These are phyloP conservation scores for button mushroom (Agaricus bisporus) DNA, from an alignment of 768 basidiomycete species.

Conservation along the genomic window DNA sequence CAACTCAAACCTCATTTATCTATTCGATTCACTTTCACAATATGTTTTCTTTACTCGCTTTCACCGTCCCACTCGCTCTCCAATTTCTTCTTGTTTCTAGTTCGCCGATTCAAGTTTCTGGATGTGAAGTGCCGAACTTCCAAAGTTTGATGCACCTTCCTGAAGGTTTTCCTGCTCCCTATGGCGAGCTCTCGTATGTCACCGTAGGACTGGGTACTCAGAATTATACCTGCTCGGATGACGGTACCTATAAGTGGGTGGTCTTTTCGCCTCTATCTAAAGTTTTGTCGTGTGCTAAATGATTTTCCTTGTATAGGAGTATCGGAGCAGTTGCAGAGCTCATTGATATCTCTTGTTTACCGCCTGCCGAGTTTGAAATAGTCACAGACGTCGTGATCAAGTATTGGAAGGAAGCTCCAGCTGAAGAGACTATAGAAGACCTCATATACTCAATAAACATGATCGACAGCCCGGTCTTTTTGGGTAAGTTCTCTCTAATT, in stretches of 20 bases:
- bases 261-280: too few species aligned
- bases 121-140: too few species aligned
- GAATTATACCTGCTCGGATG: background rate
- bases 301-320: constrained; percentile 23
- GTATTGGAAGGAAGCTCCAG: constrained; percentile 17
- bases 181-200: background rate
- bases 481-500: constrained; percentile 20
- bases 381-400: constrained; percentile 20
- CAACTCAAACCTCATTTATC: too few species aligned
- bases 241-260: too few species aligned
- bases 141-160: too few species aligned
- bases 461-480: constrained; percentile 15
- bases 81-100: too few species aligned
- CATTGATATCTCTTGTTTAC: constrained; percentile 49
- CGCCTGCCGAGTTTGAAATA: constrained; percentile 18
- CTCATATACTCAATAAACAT: constrained; percentile 15
- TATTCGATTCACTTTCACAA: too few species aligned
- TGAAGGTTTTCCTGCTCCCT: too few species aligned
- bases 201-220: background rate
- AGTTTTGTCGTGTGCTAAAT: too few species aligned
- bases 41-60: too few species aligned
- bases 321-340: constrained; percentile 46
- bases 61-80: too few species aligned
- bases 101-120: too few species aligned
- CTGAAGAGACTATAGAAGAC: constrained; percentile 11